Conservation (phyloP, 306 rosid genomes). For the apple (Malus domestica) region ASM211411v1 NC_041790.1:29966001-29966500, state of each 20-base stretch:
- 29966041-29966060: conserved; percentile 96
- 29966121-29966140: not conserved
- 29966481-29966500: not conserved
- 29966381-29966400: not conserved
- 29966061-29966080: conserved; percentile 94
- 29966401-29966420: not conserved
- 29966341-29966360: not conserved
- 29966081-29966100: conserved; percentile 77
- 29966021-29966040: conserved; percentile 97
- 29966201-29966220: not conserved
- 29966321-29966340: not conserved
- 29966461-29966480: not conserved
- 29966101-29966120: conserved; percentile 65
- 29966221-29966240: not conserved
- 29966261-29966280: not conserved
- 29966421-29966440: not conserved
- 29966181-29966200: not conserved
- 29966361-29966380: not conserved
- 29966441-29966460: not conserved
- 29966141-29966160: conserved; percentile 8
- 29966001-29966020: conserved; percentile 82
- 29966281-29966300: not conserved
- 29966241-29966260: not conserved
- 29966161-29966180: not conserved
- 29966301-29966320: not conserved